These are phyloP conservation scores for Didymella lethalis DNA, from an alignment of 2,329 filamentous ascomycete genomes.

Conservation along the genomic window DNA sequence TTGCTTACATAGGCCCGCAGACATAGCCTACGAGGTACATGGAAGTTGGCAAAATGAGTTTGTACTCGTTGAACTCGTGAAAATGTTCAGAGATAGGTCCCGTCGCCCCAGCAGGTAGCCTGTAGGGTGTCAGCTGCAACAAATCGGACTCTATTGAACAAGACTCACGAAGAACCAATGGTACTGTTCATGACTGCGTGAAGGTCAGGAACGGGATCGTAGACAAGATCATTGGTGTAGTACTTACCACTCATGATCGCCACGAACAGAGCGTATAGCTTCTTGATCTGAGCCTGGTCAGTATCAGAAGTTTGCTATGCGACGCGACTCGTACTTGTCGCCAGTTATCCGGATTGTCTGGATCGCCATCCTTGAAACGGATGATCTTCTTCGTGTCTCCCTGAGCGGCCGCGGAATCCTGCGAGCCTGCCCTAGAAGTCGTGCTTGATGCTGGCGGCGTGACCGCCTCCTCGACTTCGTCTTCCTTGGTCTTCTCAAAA, in stretches of 20 bases:
- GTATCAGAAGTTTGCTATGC: neutral
- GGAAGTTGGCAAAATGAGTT: conserved; percentile 58
- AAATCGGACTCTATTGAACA: neutral
- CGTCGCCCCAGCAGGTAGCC: conserved; percentile 69
- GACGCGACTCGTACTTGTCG: conserved; percentile 29
- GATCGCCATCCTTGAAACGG: conserved; percentile 51
- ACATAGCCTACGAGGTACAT: conserved; percentile 61
- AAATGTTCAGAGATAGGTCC: conserved; percentile 66
- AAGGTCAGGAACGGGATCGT: neutral
- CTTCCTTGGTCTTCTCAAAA: conserved; percentile 33
- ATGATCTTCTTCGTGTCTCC: conserved; percentile 40
- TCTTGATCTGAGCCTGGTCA: conserved; percentile 58
- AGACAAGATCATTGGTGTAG: no score
- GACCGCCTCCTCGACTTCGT: conserved; percentile 37
- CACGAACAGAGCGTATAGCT: conserved; percentile 62
- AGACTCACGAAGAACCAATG: conserved; percentile 63
- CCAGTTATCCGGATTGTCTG: conserved; percentile 55
- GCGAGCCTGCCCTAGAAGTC: conserved; percentile 22
- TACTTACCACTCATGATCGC: conserved; percentile 63
- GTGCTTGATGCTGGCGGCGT: conserved; percentile 21
- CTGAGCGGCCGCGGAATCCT: conserved; percentile 7
- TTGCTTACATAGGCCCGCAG: conserved; percentile 49
- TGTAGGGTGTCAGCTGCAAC: conserved; percentile 10
- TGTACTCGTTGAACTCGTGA: conserved; percentile 57
- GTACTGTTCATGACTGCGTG: conserved; percentile 66